phyloP scores from a whole-genome alignment of 768 basidiomycete genomes.

The Rhizopogon sp. region DNA sequence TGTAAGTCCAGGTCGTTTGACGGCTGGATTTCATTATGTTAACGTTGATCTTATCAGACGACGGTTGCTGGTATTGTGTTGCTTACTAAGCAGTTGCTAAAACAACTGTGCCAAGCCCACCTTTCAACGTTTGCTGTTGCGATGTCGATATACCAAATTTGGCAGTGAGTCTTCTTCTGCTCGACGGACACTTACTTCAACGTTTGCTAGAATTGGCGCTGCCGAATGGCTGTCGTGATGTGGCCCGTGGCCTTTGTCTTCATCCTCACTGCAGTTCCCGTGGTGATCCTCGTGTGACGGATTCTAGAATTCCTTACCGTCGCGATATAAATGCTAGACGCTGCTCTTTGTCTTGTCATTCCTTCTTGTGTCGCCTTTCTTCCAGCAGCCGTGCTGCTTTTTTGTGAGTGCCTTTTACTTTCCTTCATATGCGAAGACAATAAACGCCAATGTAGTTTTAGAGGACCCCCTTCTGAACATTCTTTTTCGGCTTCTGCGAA shows the following conservation, averaged over 20 bases:
- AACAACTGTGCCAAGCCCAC: background rate
- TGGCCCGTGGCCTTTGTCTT: background rate
- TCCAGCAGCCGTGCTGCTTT: constrained; percentile 54
- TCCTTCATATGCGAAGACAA: background rate
- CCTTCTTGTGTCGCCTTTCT: constrained; percentile 15
- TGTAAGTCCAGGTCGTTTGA: background rate
- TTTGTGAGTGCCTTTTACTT: background rate
- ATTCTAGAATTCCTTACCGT: background rate
- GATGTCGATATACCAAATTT: constrained; percentile 6
- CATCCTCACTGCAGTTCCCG: constrained; percentile 1
- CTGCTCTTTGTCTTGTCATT: constrained; percentile 14
- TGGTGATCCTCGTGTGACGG: constrained; percentile 1
- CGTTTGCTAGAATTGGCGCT: background rate
- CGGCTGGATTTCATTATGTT: background rate
- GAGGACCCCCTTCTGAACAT: constrained; percentile 27
- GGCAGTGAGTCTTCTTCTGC: constrained; percentile 3
- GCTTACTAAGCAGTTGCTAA: constrained; percentile 11
- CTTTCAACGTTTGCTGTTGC: background rate
- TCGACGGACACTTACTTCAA: background rate
- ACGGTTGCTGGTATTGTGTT: constrained; percentile 11
- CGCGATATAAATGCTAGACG: background rate
- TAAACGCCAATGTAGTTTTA: background rate
- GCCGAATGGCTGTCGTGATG: constrained; percentile 4
- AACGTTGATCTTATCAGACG: constrained; percentile 21
- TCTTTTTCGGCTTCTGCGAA: constrained; percentile 45